Base-by-base conservation (phyloP, 495 filamentous ascomycete species). In the Neurospora sp. region DNA sequence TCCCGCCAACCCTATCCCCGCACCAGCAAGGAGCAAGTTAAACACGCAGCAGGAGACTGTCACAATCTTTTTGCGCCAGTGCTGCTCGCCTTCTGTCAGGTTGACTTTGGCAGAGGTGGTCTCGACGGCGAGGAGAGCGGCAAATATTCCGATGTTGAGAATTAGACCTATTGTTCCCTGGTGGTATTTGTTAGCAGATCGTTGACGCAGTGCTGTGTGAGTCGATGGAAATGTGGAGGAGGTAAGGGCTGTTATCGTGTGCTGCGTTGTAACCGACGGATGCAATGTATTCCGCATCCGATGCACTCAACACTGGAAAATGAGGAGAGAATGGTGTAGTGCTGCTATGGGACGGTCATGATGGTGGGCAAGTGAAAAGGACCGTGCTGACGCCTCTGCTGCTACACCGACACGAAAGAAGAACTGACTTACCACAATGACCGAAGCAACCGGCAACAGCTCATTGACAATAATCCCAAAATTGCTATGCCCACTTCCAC, bases 71-170 rank as follows among this genome's bases (percentile, higher is more conserved):
- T 74, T 79, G 65, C 78, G 76, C 76, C 76, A 80, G 61, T 80
- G 77, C 39, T 79, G 76, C 72, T 80, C 76, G 35, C 77, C 78
- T 68, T 80, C 77, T 39, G 77, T 79, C 61, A 80, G 69, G 4
- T 53, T 70, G 42, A 75, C 72, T 8, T 73, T 74, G 3, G 53
- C 53, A 31, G 53, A 65, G 73, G 70, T 74, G 5, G 44, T 47
- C 35, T 80, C 78, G 20, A 75, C 71, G 61, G 71, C 61, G 18
- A 80, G 45, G 1, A 80, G 74, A 3, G 73, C 37, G 31, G 65
- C 69, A 68, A 80, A 78, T 1, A 75, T 71, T 39, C 47, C 73
- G 22, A 77, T 73, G 73, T 76, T 79, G 73, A 74, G 53, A 12
- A 71, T 45, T 14, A 80, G 71, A 0, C 78, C 78, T 20, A 78